Evolutionary conservation across 116 monocot genomes (phyloP).

Genomic region (Phalaenopsis hybrid): DNA sequence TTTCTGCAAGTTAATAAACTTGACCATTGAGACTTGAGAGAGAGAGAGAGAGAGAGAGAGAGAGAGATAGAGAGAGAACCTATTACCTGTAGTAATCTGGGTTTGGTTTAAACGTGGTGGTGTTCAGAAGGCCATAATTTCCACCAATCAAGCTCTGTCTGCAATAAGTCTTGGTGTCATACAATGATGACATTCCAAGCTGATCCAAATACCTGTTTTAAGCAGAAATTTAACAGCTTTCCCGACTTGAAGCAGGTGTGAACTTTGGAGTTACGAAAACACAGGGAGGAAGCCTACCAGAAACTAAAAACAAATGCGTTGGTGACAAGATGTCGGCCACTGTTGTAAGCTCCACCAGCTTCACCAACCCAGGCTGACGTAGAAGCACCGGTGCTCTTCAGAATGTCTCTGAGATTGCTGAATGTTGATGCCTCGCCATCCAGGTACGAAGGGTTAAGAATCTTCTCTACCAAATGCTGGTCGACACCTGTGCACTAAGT

Average conservation of each 20-base stretch:
- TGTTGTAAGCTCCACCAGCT: constrained; percentile 14
- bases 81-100: constrained; percentile 18
- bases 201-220: constrained; percentile 15
- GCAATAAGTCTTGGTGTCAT: constrained; percentile 18
- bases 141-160: constrained; percentile 17
- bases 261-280: background rate
- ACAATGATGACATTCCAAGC: constrained; percentile 13
- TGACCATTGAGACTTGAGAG: no score
- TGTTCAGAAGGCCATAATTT: constrained; percentile 15
- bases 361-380: constrained; percentile 16
- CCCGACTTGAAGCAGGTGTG: background rate
- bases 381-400: background rate
- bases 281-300: background rate
- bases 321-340: constrained; percentile 12
- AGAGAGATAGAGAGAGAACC: background rate
- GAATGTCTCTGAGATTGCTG: constrained; percentile 5
- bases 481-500: constrained; percentile 47
- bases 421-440: constrained; percentile 5
- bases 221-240: background rate
- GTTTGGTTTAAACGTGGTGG: constrained; percentile 12
- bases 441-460: constrained; percentile 16
- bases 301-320: constrained; percentile 18
- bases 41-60: background rate
- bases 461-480: constrained; percentile 25
- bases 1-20: no score